These are phyloP conservation scores for Epichloe scottii DNA, from an alignment of 2,329 filamentous ascomycete genomes.

Conservation along the genomic window DNA sequence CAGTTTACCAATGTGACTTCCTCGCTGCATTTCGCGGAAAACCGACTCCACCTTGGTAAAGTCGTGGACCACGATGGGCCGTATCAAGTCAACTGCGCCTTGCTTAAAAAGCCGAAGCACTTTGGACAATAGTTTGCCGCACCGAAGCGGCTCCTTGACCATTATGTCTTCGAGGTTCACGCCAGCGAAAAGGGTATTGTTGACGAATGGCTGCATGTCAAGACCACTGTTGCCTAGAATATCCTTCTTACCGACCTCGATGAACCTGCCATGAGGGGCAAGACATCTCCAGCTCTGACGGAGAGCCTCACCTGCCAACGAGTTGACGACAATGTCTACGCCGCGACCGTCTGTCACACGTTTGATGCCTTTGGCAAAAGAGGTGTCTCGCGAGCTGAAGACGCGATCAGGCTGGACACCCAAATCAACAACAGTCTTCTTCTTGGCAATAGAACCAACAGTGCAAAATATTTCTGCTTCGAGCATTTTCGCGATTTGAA, in stretches of 20 bases:
- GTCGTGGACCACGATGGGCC: slow-evolving; percentile 1
- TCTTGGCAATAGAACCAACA: slow-evolving; percentile 13
- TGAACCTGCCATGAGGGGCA: slow-evolving; percentile 17
- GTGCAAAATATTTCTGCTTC: slow-evolving; percentile 16
- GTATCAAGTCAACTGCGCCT: not conserved
- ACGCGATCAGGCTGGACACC: slow-evolving; percentile 11
- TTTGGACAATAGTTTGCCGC: not conserved
- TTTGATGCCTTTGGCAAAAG: not conserved
- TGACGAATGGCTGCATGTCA: slow-evolving; percentile 12
- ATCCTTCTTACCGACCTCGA: slow-evolving; percentile 19
- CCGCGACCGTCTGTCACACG: slow-evolving; percentile 1
- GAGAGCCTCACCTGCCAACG: slow-evolving; percentile 6
- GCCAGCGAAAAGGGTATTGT: not conserved
- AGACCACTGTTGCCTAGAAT: slow-evolving; percentile 17
- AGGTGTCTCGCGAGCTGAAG: slow-evolving; percentile 1
- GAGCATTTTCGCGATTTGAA: slow-evolving; percentile 2
- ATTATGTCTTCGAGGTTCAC: slow-evolving; percentile 3
- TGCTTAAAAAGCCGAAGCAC: not conserved
- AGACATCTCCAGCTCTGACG: slow-evolving; percentile 16
- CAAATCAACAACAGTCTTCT: slow-evolving; percentile 12
- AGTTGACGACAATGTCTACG: slow-evolving; percentile 5
- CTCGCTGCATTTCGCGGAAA: slow-evolving; percentile 24
- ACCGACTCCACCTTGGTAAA: slow-evolving; percentile 17
- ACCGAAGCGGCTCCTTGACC: not conserved
- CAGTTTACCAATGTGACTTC: slow-evolving; percentile 26